Percentiles rank a stretch among this genome's conserved stretches.
phyloP scores from a whole-genome alignment of 2,329 filamentous ascomycete genomes.

The Pyrenophora tritici-repentis region DNA sequence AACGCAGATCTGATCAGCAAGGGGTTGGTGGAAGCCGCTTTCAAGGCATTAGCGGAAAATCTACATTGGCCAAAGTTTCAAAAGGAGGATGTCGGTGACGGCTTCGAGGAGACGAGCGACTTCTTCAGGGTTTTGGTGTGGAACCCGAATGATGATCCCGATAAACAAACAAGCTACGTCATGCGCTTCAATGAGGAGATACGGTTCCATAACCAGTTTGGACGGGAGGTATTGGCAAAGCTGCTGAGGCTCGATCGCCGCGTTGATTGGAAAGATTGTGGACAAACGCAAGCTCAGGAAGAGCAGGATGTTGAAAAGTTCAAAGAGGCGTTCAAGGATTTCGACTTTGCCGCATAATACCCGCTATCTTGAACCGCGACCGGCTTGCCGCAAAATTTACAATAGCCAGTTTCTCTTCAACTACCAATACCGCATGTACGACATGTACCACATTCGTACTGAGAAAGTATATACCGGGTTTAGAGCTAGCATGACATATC shows the following conservation, averaged over 20 bases:
- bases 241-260: constrained; percentile 78
- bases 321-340: constrained; percentile 79
- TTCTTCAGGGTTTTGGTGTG: constrained; percentile 86
- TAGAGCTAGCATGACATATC: no score
- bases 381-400: neutral
- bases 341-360: constrained; percentile 72
- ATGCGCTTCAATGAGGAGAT: constrained; percentile 73
- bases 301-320: constrained; percentile 76
- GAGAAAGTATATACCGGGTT: no score
- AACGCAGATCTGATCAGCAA: constrained; percentile 68
- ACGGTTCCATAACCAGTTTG: constrained; percentile 90
- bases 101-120: constrained; percentile 55
- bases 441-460: neutral
- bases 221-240: constrained; percentile 84
- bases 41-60: constrained; percentile 87
- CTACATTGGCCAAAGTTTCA: constrained; percentile 61
- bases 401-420: neutral
- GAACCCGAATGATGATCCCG: constrained; percentile 57
- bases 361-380: neutral
- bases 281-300: constrained; percentile 78
- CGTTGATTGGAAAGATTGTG: constrained; percentile 83
- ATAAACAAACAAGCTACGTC: constrained; percentile 71
- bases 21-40: constrained; percentile 83
- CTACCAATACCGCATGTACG: neutral
- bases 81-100: constrained; percentile 48